phyloP scores from a whole-genome alignment of 176 grass and related monocot species.

The Oryza rufipogon region DNA sequence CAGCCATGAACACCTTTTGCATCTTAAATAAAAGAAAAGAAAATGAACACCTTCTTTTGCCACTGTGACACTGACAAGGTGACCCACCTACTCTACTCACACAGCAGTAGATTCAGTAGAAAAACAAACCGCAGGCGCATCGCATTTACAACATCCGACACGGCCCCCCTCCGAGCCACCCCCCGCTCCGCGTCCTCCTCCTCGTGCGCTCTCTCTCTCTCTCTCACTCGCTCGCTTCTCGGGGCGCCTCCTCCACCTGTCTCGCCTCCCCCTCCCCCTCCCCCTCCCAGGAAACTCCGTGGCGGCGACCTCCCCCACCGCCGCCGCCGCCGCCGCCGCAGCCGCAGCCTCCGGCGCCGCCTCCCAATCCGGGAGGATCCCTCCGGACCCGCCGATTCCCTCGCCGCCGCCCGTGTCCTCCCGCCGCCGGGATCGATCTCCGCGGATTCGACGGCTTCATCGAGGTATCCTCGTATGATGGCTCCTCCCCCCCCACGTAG shows the following conservation, averaged over 20 bases:
- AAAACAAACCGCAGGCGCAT: too few relatives aligned
- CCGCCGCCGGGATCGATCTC: constrained; percentile 4
- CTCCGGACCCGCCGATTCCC: background rate
- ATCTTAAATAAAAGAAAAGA: too few relatives aligned
- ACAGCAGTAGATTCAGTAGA: too few relatives aligned
- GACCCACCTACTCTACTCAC: too few relatives aligned
- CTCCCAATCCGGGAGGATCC: background rate
- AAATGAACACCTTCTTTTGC: too few relatives aligned
- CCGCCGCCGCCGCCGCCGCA: background rate
- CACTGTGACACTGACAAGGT: too few relatives aligned
- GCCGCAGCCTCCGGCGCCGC: background rate
- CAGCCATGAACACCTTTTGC: too few relatives aligned
- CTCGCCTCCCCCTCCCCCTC: background rate
- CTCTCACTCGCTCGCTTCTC: background rate
- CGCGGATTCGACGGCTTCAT: constrained; percentile 20
- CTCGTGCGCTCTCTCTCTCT: background rate
- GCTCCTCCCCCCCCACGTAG: background rate
- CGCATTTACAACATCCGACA: background rate
- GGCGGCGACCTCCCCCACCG: background rate
- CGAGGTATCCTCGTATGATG: background rate
- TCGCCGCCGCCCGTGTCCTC: background rate
- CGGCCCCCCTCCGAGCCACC: background rate
- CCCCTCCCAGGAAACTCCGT: background rate
- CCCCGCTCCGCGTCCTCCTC: background rate
- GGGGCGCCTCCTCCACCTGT: background rate